Percentiles rank a stretch among this genome's conserved stretches.
These are phyloP conservation scores for Haplosporangium gracile DNA, from an alignment of 192 early-diverging fungal genomes.

Conservation along the genomic window DNA sequence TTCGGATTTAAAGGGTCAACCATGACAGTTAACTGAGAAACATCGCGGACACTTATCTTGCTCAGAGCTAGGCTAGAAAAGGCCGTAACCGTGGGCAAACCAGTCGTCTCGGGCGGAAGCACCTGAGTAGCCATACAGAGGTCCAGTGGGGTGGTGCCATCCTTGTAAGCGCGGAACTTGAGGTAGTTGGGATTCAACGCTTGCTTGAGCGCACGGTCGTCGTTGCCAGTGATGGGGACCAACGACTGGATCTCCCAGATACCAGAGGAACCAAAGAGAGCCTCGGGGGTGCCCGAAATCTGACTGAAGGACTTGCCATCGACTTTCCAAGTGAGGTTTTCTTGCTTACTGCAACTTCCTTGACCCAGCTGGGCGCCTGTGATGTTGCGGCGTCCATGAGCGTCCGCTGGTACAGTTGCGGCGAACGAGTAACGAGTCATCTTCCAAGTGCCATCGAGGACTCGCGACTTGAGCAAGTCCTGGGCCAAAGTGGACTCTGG, in stretches of 20 bases:
- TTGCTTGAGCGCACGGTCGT: not conserved
- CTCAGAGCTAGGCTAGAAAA: not conserved
- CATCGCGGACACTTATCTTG: not conserved
- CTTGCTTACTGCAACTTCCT: not conserved
- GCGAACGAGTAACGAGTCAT: not conserved
- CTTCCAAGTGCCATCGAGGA: not conserved
- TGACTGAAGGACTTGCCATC: not conserved
- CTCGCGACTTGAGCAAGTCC: not conserved
- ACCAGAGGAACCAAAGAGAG: not conserved
- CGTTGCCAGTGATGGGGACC: not conserved
- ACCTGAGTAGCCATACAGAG: conserved; percentile 6
- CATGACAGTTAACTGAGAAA: not conserved
- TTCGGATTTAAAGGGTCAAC: not conserved
- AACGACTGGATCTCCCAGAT: conserved; percentile 5
- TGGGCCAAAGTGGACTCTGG: not conserved
- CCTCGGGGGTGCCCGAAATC: not conserved
- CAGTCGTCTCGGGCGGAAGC: not conserved
- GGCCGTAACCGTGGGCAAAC: not conserved
- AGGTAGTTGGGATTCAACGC: not conserved
- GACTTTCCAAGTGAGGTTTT: not conserved
- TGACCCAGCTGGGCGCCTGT: not conserved
- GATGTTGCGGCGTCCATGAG: not conserved
- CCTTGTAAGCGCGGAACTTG: not conserved
- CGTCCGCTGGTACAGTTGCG: not conserved
- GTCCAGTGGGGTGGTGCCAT: not conserved